These are phyloP conservation scores for Agaricus sinodeliciosus DNA, from an alignment of 768 basidiomycete genomes.

Conservation along the genomic window DNA sequence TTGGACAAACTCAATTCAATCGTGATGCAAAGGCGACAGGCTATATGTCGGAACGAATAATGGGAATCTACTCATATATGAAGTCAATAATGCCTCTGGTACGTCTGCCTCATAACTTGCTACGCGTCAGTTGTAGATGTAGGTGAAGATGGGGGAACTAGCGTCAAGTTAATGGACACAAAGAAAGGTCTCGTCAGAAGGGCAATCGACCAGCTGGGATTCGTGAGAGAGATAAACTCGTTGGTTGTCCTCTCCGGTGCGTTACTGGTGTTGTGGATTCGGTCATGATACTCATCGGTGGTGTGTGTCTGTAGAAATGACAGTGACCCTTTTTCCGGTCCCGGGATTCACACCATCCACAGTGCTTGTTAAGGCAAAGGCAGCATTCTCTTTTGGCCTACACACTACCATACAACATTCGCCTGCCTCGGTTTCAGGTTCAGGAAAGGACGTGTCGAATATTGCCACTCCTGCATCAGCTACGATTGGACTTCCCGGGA, in stretches of 20 bases:
- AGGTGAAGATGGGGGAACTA: slow-evolving; percentile 8
- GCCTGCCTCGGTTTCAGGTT: slow-evolving; percentile 18
- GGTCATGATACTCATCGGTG: neutral
- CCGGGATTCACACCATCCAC: slow-evolving; percentile 68
- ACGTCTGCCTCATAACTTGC: neutral
- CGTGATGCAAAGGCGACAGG: slow-evolving; percentile 28
- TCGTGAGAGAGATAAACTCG: slow-evolving; percentile 80
- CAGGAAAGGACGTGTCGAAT: slow-evolving; percentile 4
- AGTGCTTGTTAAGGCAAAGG: slow-evolving; percentile 67
- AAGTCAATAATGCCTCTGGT: slow-evolving; percentile 15
- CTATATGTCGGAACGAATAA: slow-evolving; percentile 30
- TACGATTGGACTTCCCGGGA: neutral
- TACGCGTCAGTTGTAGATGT: slow-evolving; percentile 13
- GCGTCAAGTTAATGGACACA: slow-evolving; percentile 45
- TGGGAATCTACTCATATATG: slow-evolving; percentile 30
- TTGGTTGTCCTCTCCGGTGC: slow-evolving; percentile 80
- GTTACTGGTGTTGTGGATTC: slow-evolving; percentile 11
- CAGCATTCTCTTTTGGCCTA: slow-evolving; percentile 77
- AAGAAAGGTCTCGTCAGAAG: slow-evolving; percentile 60
- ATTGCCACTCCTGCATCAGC: neutral
- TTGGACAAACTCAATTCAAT: slow-evolving; percentile 3
- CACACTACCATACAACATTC: slow-evolving; percentile 53
- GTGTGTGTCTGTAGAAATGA: slow-evolving; percentile 46
- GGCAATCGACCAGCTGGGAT: slow-evolving; percentile 84
- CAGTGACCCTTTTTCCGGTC: slow-evolving; percentile 69